Percentiles rank a stretch among this genome's conserved stretches.
Conservation (phyloP, 345 rosid genomes). For the Erodium maritimum region DNA sequence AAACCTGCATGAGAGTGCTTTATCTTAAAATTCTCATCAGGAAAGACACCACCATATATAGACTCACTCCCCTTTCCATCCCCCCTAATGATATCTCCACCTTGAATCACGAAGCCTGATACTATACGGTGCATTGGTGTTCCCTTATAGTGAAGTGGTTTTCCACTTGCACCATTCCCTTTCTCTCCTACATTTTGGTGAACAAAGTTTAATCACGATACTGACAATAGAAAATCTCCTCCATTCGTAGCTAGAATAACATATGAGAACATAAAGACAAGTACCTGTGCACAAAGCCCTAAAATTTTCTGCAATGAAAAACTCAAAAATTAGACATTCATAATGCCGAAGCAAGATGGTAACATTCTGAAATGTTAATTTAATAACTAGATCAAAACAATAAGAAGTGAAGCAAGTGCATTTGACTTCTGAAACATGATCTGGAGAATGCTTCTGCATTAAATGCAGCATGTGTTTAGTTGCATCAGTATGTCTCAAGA, state of each 20-base stretch:
- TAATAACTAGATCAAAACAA: background rate
- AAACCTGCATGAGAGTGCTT: conserved; percentile 84
- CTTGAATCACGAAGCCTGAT: conserved; percentile 92
- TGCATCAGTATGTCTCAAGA: background rate
- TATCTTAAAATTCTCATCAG: conserved; percentile 84
- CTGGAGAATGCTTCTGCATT: no score
- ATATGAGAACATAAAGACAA: conserved; percentile 1
- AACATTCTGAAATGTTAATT: background rate
- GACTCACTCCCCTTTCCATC: conserved; percentile 81
- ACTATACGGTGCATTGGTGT: conserved; percentile 83
- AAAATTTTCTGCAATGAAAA: conserved; percentile 72
- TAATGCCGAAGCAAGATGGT: background rate
- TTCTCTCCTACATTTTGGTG: conserved; percentile 45
- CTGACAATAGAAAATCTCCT: background rate
- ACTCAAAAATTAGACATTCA: conserved; percentile 12
- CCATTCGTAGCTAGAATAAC: background rate
- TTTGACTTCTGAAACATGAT: background rate
- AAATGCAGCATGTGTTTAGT: background rate
- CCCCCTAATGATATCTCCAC: conserved; percentile 66
- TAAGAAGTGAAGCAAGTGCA: background rate
- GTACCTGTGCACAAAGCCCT: conserved; percentile 94
- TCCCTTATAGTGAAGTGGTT: conserved; percentile 66
- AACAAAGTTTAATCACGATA: conserved; percentile 1
- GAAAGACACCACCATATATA: conserved; percentile 66
- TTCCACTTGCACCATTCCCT: conserved; percentile 47